Evolutionary conservation across 2,329 filamentous ascomycete genomes (phyloP), one percentile per base, ranked within the genome.

Genomic region (Pseudogymnoascus sp.): DNA sequence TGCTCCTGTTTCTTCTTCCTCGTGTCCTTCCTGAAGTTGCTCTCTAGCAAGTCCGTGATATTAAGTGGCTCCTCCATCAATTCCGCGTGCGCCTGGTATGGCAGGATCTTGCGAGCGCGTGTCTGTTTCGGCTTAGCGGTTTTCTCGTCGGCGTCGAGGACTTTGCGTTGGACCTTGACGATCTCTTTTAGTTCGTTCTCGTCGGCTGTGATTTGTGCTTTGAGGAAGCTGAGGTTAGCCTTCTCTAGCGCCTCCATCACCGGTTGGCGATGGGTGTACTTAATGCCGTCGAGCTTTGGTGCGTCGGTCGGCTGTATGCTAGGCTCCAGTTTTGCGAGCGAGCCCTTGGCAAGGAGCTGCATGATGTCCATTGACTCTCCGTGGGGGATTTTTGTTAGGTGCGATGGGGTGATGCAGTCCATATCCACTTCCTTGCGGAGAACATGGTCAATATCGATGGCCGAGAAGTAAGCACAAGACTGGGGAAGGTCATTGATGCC

Each of bases 351-450:
- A 2, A 99, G 83, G 0, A 99, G 82, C n/a, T 87, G 76, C 2
- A 76, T 73, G 62, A 99, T 96, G 72, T 96, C 93, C 7, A 99
- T 75, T 65, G 86, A 92, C 76, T 97, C 93, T 37, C 96, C 95
- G 1, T 87, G 88, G 0, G 90, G 82, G 43, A 99, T 97, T 31
- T 88, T 81, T 0, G 83, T 81, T 0, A 84, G 83, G 74, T 99
- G 90, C 46, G 89, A 95, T 0, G 95, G 95, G 0, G 95, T 99
- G 46, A 97, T 77, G 73, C 95, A 99, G 72, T 96, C 90, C 91
- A 99, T 96, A 74, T 99, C 89, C 3, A 99, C 96, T 75, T 99
- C 95, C 74, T 99, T 99, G 61, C 95, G 85, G n/a, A 99, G 81
- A 2, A 99, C 93, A 69, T 91, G 88, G 72, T 99, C 95, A 68